Base-by-base conservation (phyloP, 75 land plant genomes). In the Ceratopteris richardii region DNA sequence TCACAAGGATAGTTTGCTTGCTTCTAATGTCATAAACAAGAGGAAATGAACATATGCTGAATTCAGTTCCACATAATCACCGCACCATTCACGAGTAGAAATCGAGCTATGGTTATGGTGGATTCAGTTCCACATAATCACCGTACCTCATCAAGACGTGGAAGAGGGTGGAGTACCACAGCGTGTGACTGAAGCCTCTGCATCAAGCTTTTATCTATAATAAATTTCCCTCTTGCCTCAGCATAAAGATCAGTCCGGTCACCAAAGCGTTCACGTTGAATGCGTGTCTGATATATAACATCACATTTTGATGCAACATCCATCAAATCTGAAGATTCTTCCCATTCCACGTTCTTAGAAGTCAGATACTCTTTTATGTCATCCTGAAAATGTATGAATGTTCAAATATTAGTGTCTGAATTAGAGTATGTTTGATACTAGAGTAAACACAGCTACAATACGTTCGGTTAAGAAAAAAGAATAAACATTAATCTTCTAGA, bases 221-320 rank as follows among this genome's bases (percentile, higher is more conserved):
- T 90, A 61, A 86, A 94, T 66, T 90, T 94, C 25, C 98, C 98
- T 31, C 88, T 80, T 69, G 96, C 98, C 71, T 72, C 73, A 58
- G 83, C 82, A 62, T 94, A 94, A 26, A 94, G 77, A 37, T 90
- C 91, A 40, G 69, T 65, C 46, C 80, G 74, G 54, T 80, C 87
- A 51, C 84, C 84, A 65, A 83, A 83, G 43, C 87, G 44, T 62
- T 83, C 84, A 14, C 76, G 72, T 50, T 83, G 87, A 61, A 94
- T 94, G 27, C 96, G 90, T 13, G 96, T 94, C 63, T 94, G 98
- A 73, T 94, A 94, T 25, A 94, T 77, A 48, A 90, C 88, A 80
- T 94, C 96, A 59, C 98, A 94, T 50, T 90, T 77, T 2, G 88
- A 79, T 22, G 98, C 98, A 31, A 94, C 96, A 53, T 94, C 98